Base-by-base conservation (phyloP, 208 protist genomes). In the Acanthamoeba lugdunensis region DNA sequence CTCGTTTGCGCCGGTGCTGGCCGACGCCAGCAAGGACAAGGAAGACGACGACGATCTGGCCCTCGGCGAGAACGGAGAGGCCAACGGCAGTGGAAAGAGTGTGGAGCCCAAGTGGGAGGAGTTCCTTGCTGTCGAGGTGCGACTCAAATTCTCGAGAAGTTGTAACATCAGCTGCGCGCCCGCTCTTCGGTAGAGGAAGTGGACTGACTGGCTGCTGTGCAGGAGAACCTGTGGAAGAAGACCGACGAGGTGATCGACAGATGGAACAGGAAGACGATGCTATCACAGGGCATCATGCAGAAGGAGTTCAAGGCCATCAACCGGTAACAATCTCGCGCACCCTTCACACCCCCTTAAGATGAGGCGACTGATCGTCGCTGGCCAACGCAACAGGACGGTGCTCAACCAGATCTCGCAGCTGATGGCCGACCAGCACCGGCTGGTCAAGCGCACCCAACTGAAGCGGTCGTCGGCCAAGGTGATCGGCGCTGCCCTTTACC, bases 261-360 rank as follows among this genome's bases (percentile, higher is more conserved):
- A 41, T 95, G 94, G 94, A 95, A 79, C 79, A 81, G 63, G 41
- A 95, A 95, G 82, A 94, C 84, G 37, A 71, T 63, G 28, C 45
- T 95, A 1, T 58, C 90, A 7, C 63, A 50, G 28, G 94, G 94
- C 33, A 88, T 82, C 65, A 82, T 67, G 41, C 77, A 85, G 14
- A 94, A 94, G 41, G 92, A 94, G 73, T 84, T 95, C 48, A 95
- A 95, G 67, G 94, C 94, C 23, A 94, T 95, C 63, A 94, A 94
- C 89, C n/a, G 84, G 93, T 45, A 56, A 56, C 52, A 56, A 45
- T 45, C 52, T 4, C 52, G 52, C 52, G 14, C 14, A 13, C 52
- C 14, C 16, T 0, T 0, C 52, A 1, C 14, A 56, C 14, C 0
- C 14, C 0, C 52, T 56, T 18, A 18, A 13, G 52, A 13, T 0